These are phyloP conservation scores for Myrica gale DNA, from an alignment of 306 rosid genomes.

Conservation along the genomic window DNA sequence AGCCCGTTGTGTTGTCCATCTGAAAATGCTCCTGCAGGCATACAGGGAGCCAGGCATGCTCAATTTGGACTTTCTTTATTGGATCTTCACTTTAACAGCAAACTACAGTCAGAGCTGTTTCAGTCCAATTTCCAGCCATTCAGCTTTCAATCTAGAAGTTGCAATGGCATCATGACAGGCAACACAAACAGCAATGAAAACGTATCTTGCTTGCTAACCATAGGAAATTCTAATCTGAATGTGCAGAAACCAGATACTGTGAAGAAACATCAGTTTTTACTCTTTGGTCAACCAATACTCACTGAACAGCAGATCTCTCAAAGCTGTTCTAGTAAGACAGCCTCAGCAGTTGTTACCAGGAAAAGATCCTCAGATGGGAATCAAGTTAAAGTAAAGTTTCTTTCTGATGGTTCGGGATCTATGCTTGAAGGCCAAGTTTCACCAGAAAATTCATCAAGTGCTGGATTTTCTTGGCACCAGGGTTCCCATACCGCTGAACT, in stretches of 20 bases:
- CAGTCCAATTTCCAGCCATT: conserved; percentile 48
- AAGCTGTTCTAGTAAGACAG: conserved; percentile 42
- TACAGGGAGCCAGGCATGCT: conserved; percentile 99
- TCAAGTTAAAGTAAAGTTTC: conserved; percentile 44
- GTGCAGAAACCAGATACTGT: conserved; percentile 64
- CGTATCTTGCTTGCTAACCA: conserved; percentile 63
- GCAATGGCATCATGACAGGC: conserved; percentile 40
- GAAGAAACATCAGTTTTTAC: conserved; percentile 76
- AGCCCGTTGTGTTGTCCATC: conserved; percentile 79
- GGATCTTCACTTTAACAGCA: conserved; percentile 69
- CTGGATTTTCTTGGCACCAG: conserved; percentile 55
- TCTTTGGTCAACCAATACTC: conserved; percentile 95
- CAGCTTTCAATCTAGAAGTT: conserved; percentile 45
- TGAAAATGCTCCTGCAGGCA: conserved; percentile 93
- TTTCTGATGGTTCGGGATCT: conserved; percentile 44
- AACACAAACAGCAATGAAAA: conserved; percentile 48
- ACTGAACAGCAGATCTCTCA: conserved; percentile 83
- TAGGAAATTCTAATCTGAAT: conserved; percentile 61
- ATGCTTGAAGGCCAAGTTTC: conserved; percentile 39
- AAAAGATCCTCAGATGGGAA: conserved; percentile 32
- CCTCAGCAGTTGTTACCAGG: conserved; percentile 32
- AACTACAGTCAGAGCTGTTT: conserved; percentile 68
- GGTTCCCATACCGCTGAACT: conserved; percentile 33
- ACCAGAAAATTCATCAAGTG: conserved; percentile 47
- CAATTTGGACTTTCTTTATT: conserved; percentile 84